These are phyloP conservation scores for Scheffersomyces illinoinensis DNA, from an alignment of 1,139 yeast genomes.

Conservation along the genomic window DNA sequence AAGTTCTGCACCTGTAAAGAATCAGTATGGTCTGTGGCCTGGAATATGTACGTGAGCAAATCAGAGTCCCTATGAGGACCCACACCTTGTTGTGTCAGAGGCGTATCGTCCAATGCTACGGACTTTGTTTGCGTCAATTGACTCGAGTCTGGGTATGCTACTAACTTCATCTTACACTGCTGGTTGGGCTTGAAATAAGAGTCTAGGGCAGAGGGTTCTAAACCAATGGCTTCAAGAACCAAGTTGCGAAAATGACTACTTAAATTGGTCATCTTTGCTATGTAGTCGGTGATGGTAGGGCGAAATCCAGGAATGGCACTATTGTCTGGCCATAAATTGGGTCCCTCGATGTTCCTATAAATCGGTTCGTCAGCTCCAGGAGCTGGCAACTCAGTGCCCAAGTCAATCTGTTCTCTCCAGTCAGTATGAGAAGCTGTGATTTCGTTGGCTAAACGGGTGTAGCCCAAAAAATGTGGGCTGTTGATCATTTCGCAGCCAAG, in stretches of 20 bases:
- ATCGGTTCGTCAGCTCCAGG: conserved; percentile 48
- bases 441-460: conserved; percentile 65
- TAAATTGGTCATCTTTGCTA: conserved; percentile 48
- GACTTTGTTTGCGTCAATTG: conserved; percentile 31
- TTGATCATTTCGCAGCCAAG: conserved; percentile 57
- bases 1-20: conserved; percentile 66
- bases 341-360: conserved; percentile 63
- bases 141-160: conserved; percentile 48
- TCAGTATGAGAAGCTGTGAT: conserved; percentile 61
- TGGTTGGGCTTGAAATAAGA: conserved; percentile 52
- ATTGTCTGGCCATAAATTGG: conserved; percentile 61
- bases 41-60: conserved; percentile 59
- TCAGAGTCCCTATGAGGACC: conserved; percentile 78
- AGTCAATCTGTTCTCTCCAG: conserved; percentile 69
- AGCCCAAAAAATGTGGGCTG: conserved; percentile 68
- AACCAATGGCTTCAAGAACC: conserved; percentile 57
- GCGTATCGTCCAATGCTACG: conserved; percentile 39
- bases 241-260: conserved; percentile 44
- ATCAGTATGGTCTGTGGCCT: conserved; percentile 47
- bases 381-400: conserved; percentile 60
- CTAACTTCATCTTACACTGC: conserved; percentile 55
- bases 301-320: conserved; percentile 51
- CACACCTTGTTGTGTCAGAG: conserved; percentile 57
- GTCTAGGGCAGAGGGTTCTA: conserved; percentile 46
- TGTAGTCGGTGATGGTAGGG: conserved; percentile 44